Evolutionary conservation across 331 rosid genomes (phyloP).

Genomic region (Phaseolus coccineus): DNA sequence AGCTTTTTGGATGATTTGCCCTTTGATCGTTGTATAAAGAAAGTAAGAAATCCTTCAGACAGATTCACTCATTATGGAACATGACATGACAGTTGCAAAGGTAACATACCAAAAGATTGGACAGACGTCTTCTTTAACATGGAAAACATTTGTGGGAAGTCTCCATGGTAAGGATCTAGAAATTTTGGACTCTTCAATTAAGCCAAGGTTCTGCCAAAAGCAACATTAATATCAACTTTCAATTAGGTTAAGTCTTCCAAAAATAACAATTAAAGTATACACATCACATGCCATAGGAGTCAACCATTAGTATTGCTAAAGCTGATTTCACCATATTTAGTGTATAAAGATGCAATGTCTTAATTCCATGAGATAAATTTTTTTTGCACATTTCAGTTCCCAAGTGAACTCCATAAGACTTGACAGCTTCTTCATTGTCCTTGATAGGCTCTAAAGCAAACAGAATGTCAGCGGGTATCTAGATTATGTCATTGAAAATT

Average conservation of each 20-base stretch:
- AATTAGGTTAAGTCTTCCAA: constrained; percentile 35
- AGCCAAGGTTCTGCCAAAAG: constrained; percentile 85
- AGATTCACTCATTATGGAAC: constrained; percentile 20
- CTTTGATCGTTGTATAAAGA: constrained; percentile 53
- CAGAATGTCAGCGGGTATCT: constrained; percentile 84
- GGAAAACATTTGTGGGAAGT: constrained; percentile 90
- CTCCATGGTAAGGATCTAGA: constrained; percentile 92
- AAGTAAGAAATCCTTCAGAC: constrained; percentile 46
- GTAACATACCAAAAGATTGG: constrained; percentile 90
- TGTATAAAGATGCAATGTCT: constrained; percentile 88
- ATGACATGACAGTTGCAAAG: constrained; percentile 33
- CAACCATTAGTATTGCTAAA: constrained; percentile 81
- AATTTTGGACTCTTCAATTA: constrained; percentile 81
- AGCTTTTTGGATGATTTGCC: constrained; percentile 99
- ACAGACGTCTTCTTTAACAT: constrained; percentile 86
- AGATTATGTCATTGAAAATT: constrained; percentile 41
- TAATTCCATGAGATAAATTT: constrained; percentile 91
- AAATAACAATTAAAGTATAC: constrained; percentile 29
- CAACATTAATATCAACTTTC: constrained; percentile 33
- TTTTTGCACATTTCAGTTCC: too few species aligned
- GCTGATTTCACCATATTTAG: constrained; percentile 99
- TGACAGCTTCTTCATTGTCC: constrained; percentile 99
- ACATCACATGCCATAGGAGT: constrained; percentile 43
- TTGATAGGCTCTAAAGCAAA: constrained; percentile 96
- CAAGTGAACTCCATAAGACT: too few species aligned